phyloP scores from a whole-genome alignment of 2,329 filamentous ascomycete species.

The Cordyceps cateniannulata region DNA sequence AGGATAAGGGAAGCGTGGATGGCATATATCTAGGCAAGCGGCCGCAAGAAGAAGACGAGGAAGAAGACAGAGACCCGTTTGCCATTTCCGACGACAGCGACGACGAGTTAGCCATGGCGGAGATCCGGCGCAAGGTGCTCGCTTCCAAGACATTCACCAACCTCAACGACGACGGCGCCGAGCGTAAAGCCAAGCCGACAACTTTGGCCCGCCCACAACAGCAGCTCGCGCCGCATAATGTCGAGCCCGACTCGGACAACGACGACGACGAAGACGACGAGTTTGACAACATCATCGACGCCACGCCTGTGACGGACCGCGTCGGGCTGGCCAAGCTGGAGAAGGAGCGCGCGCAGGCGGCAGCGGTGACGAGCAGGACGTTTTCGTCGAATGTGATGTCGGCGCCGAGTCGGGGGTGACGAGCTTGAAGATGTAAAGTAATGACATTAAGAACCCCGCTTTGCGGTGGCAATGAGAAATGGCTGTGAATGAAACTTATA shows the following conservation, averaged over 20 bases:
- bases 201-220: conserved; percentile 56
- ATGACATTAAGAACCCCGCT: neutral
- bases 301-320: conserved; percentile 80
- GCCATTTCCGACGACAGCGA: conserved; percentile 75
- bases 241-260: conserved; percentile 66
- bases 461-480: neutral
- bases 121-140: conserved; percentile 82
- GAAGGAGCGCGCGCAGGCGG: conserved; percentile 44
- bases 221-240: conserved; percentile 52
- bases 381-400: conserved; percentile 44
- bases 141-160: conserved; percentile 78
- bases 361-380: conserved; percentile 39
- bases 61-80: conserved; percentile 58
- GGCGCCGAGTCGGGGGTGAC: conserved; percentile 35
- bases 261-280: conserved; percentile 60
- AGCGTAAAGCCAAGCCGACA: conserved; percentile 53
- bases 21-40: conserved; percentile 57
- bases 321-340: conserved; percentile 59
- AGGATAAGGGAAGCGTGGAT: conserved; percentile 42
- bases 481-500: neutral
- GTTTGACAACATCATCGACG: conserved; percentile 90
- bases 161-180: conserved; percentile 25
- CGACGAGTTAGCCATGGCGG: conserved; percentile 81
- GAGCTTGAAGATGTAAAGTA: neutral
- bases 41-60: conserved; percentile 36